Evolutionary conservation across 306 rosid species (phyloP).

Genomic region (Sicyos baderoa): DNA sequence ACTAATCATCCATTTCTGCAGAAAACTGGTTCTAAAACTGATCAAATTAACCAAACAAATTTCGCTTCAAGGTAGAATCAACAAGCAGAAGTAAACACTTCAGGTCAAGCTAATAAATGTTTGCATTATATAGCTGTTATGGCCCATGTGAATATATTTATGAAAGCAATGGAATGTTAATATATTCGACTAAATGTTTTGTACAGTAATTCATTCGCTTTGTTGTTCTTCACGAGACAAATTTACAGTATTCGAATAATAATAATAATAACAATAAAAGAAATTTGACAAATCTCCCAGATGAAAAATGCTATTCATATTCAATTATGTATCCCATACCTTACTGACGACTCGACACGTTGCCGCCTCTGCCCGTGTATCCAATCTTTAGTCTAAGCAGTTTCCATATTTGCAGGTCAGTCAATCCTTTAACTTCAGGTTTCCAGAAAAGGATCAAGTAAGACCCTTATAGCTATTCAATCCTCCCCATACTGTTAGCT

Average conservation of each 20-base stretch:
- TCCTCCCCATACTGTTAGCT: slow-evolving; percentile 66
- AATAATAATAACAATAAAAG: background rate
- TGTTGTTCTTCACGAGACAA: background rate
- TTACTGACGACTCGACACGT: background rate
- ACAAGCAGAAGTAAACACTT: background rate
- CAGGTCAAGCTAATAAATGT: background rate
- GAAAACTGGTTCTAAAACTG: background rate
- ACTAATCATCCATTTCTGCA: background rate
- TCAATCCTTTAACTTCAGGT: background rate
- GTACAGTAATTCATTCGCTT: background rate
- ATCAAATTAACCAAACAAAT: background rate
- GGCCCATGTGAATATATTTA: background rate
- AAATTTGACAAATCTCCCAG: background rate
- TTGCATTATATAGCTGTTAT: background rate
- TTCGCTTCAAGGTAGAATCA: background rate
- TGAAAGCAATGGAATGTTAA: background rate
- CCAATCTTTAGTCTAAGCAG: background rate
- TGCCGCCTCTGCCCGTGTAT: background rate
- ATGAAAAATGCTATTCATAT: slow-evolving; percentile 4
- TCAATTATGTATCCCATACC: background rate
- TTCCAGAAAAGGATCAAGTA: slow-evolving; percentile 23
- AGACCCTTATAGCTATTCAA: slow-evolving; percentile 66
- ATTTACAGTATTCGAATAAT: background rate
- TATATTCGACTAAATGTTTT: background rate
- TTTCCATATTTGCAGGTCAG: background rate